These are phyloP conservation scores for Malus asiatica DNA, from an alignment of 306 rosid species.

Conservation along the genomic window DNA sequence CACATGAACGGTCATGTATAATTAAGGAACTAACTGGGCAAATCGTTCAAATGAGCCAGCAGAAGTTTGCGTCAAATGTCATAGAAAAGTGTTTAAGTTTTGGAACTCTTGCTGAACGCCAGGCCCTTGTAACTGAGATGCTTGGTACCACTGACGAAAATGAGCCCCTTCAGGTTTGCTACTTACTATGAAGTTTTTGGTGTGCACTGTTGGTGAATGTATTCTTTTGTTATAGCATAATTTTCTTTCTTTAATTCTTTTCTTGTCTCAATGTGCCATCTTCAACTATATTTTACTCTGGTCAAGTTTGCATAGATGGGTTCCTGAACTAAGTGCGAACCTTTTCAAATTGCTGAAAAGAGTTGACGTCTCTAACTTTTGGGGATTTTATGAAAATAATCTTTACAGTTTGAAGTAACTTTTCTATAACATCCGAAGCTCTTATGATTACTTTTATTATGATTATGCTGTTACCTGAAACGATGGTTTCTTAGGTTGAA, in stretches of 20 bases:
- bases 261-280: not conserved
- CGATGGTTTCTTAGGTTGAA: not conserved
- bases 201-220: not conserved
- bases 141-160: constrained; percentile 93
- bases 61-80: constrained; percentile 96
- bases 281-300: not conserved
- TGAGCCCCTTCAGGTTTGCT: constrained; percentile 89
- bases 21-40: constrained; percentile 75
- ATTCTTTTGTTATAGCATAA: not conserved
- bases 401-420: not conserved
- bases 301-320: not conserved
- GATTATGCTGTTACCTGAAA: not conserved
- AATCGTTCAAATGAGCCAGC: constrained; percentile 97
- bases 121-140: constrained; percentile 77
- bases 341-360: not conserved
- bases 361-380: not conserved
- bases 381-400: not conserved
- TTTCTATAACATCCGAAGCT: not conserved
- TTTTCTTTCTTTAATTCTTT: not conserved
- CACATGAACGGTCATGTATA: constrained; percentile 71
- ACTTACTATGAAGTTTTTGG: not conserved
- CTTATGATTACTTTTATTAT: not conserved
- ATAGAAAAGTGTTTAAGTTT: constrained; percentile 74
- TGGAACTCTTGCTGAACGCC: constrained; percentile 76
- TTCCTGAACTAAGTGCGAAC: not conserved